Evolutionary conservation across 768 basidiomycete genomes (phyloP), one percentile per base, ranked within the genome.

Genomic region (Russula olivacea): DNA sequence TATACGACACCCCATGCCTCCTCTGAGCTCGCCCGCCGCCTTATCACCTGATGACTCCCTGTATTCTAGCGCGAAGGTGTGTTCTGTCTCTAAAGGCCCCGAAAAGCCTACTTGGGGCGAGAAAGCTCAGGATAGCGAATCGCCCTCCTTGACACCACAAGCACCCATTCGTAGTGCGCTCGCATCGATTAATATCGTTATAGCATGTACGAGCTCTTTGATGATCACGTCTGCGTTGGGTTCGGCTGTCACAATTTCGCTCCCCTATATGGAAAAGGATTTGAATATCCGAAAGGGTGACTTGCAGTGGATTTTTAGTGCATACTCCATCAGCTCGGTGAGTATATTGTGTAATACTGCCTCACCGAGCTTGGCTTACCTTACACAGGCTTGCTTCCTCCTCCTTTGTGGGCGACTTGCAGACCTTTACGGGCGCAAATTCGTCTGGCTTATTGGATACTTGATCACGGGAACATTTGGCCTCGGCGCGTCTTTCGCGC

Each of bases 381-480:
- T 47, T 51, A 8, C 25, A 12, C 63, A 90, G 89, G 89, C 87
- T 9, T 93, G 91, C 68, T 76, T 93, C 12, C 80, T 93, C 3
- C 77, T 93, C 11, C 80, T 91, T 14, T 84, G 83, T 30, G 92
- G 92, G 0, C 79, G 90, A n/a, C 72, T 93, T 1, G 89, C 91
- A 1, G 92, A 93, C 71, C 74, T 90, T 2, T 85, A 87, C 66
- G 91, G 93, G 1, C 80, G 90, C 36, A 91, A 88, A 68, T 79
- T 76, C 38, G 78, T 78, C 0, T 95, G 91, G 72, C 59, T 87
- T 7, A 11, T 76, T 4, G 93, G 93, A 2, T 81, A 83, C 34
- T 9, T 75, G 4, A 75, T 80, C 59, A 79, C 87, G 41, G 71
- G 77, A 9, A 76, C 78, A 0, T 87, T 88, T 63, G 81, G 85